Base-by-base conservation (phyloP, 208 protist species). In the Herpetomonas tarakana region DNA sequence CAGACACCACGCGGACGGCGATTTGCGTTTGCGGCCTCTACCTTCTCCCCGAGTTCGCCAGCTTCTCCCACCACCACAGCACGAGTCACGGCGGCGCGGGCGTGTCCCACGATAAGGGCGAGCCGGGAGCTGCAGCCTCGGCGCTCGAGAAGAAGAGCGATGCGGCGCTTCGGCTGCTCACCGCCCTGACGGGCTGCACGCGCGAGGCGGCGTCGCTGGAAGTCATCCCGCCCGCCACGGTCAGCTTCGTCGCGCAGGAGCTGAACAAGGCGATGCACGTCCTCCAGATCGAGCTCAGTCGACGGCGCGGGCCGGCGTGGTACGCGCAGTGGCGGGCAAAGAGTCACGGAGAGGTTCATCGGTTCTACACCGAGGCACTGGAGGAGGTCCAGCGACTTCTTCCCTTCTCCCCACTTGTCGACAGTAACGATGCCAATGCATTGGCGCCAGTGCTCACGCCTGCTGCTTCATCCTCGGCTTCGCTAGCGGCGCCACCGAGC, bases 221-320 rank as follows among this genome's bases (percentile, higher is more conserved):
- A 52, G 38, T 52, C 1, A 52, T 83, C n/a, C 51, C 59, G 1
- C 45, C 58, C 4, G 47, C 12, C 2, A 58, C 68, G 41, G 58
- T 83, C 0, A 44, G 44, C 26, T 62, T 76, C 4, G 74, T 83
- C 22, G 63, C 62, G n/a, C 29, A 56, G 29, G 76, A 83, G 62
- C 51, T 83, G 18, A 83, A 83, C 58, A 83, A 83, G 62, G 76
- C 68, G 4, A 55, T 79, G 19, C 68, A 83, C 55, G 51, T 79
- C 3, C 52, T 83, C 1, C 72, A 66, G 14, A 47, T 51, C 0
- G 71, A 65, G 12, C 74, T 83, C 60, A 39, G 49, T 2, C 24
- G 27, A 2, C 63, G 71, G 1, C 67, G 60, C 22, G 58, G 66
- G 0, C 53, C 76, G 51, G 22, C 19, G 26, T 65, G 58, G 66